Evolutionary conservation across 2,329 filamentous ascomycete species (phyloP).

Genomic region (Fusarium dlaminii): DNA sequence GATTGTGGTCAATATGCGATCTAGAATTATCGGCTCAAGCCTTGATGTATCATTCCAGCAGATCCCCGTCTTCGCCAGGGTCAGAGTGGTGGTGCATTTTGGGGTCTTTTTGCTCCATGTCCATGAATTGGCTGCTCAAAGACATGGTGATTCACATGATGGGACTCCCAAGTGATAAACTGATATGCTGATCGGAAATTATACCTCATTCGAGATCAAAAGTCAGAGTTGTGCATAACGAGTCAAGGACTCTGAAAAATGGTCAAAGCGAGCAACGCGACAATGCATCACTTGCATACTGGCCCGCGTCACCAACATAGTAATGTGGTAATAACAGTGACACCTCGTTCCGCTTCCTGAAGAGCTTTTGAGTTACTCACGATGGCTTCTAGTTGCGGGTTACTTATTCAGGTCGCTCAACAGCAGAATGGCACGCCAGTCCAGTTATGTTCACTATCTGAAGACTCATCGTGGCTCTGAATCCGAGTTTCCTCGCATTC

Average conservation of each 20-base stretch:
- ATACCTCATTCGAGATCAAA: rapidly evolving
- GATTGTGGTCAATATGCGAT: not conserved
- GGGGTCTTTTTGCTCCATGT: slow-evolving; percentile 86
- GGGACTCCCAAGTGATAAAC: rapidly evolving
- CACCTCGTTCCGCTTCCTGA: rapidly evolving
- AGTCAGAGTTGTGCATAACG: not conserved
- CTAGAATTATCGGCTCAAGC: not conserved
- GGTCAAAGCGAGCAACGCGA: no score
- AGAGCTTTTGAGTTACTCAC: rapidly evolving
- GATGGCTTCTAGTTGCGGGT: rapidly evolving
- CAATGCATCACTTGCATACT: not conserved
- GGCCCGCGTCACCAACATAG: not conserved
- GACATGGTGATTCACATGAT: rapidly evolving
- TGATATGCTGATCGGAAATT: no score
- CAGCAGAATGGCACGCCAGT: rapidly evolving
- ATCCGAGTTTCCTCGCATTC: rapidly evolving
- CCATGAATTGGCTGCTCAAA: slow-evolving; percentile 66
- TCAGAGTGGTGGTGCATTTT: slow-evolving; percentile 83
- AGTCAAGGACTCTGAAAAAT: not conserved
- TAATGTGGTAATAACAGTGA: not conserved
- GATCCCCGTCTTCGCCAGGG: slow-evolving; percentile 71
- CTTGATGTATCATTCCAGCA: rapidly evolving
- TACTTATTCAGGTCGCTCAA: not conserved
- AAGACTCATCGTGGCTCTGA: rapidly evolving
- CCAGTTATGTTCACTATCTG: not conserved